Conservation (phyloP, 306 rosid species). For the Castanospermum australe region DNA sequence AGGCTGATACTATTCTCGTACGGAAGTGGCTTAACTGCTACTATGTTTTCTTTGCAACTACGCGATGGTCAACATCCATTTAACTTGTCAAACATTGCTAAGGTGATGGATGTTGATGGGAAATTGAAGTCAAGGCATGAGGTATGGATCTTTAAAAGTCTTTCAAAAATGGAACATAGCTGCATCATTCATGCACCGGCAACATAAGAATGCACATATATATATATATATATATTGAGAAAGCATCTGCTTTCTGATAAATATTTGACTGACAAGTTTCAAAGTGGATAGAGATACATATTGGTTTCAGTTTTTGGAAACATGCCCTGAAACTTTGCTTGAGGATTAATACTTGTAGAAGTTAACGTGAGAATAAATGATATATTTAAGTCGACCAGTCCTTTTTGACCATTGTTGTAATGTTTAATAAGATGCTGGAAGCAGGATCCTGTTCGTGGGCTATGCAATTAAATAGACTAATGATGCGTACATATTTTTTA, state of each 20-base stretch:
- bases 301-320: neutral
- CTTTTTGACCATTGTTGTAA: neutral
- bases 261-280: neutral
- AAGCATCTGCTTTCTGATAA: neutral
- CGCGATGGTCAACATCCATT: constrained; percentile 63
- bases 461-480: constrained; percentile 3
- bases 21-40: constrained; percentile 84
- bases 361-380: neutral
- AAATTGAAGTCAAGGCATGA: constrained; percentile 81
- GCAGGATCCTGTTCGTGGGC: neutral
- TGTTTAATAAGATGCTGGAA: constrained; percentile 2
- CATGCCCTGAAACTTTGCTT: neutral
- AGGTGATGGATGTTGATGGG: constrained; percentile 56
- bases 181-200: neutral
- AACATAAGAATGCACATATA: neutral
- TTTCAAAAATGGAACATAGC: neutral
- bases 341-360: neutral
- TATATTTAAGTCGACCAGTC: neutral
- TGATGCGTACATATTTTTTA: constrained; percentile 12
- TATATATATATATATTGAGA: neutral
- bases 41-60: constrained; percentile 78
- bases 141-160: constrained; percentile 42
- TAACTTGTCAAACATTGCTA: constrained; percentile 73
- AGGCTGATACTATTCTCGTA: constrained; percentile 76
- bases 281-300: neutral